These are phyloP conservation scores for Microsporum canis DNA, from an alignment of 2,329 filamentous ascomycete species.

Conservation along the genomic window DNA sequence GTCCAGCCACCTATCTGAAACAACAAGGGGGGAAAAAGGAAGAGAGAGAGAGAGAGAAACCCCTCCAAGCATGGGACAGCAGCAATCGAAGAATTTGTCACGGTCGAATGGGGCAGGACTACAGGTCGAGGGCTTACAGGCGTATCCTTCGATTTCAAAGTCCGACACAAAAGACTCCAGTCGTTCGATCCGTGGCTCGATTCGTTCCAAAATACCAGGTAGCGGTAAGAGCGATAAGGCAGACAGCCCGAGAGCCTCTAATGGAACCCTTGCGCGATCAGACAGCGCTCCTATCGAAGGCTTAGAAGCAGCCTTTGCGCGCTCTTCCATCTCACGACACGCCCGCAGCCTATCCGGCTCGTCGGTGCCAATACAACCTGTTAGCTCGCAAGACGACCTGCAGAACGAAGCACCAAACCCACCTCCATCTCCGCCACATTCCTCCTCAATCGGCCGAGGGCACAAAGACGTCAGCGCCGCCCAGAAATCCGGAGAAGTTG, in stretches of 20 bases:
- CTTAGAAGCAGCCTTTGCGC: conserved; percentile 63
- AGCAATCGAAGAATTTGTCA: conserved; percentile 46
- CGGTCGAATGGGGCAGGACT: conserved; percentile 36
- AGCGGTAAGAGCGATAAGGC: conserved; percentile 35
- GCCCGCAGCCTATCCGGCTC: conserved; percentile 31
- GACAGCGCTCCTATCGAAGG: conserved; percentile 50
- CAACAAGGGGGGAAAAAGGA: neutral
- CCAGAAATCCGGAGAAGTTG: conserved; percentile 79
- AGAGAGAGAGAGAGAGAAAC: neutral
- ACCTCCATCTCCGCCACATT: conserved; percentile 77
- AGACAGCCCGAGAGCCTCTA: conserved; percentile 73
- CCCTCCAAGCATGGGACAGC: conserved; percentile 36
- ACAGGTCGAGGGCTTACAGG: conserved; percentile 54
- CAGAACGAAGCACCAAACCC: conserved; percentile 43
- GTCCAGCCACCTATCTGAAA: neutral
- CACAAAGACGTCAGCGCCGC: conserved; percentile 70
- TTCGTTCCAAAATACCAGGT: conserved; percentile 75
- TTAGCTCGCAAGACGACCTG: conserved; percentile 23
- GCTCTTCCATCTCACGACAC: conserved; percentile 48
- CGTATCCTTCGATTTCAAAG: conserved; percentile 82
- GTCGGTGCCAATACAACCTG: conserved; percentile 27
- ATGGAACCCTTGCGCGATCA: conserved; percentile 50
- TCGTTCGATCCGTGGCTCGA: conserved; percentile 66
- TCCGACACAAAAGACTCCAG: conserved; percentile 89
- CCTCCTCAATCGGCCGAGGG: conserved; percentile 58